Percentiles rank a stretch among this genome's conserved stretches.
phyloP scores from a whole-genome alignment of 768 basidiomycete genomes.

The Leccinum truebloodii region DNA sequence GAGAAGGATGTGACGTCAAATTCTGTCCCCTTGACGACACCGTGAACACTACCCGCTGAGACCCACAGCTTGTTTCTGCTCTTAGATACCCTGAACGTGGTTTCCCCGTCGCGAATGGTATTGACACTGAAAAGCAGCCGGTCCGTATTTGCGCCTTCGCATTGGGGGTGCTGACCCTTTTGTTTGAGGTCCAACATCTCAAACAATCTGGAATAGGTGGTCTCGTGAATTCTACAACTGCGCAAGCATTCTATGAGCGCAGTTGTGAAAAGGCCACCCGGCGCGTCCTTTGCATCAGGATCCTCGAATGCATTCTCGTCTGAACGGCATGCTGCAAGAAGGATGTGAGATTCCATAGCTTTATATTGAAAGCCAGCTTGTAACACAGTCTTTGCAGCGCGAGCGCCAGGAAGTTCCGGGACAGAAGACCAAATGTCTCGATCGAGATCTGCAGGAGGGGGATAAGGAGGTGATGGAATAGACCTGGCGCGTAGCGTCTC shows the following conservation, averaged over 20 bases:
- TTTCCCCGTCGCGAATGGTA: slow-evolving; percentile 11
- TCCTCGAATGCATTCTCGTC: slow-evolving; percentile 17
- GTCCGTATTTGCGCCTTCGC: slow-evolving; percentile 18
- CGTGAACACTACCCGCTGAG: slow-evolving; percentile 22
- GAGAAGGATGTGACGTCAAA: slow-evolving; percentile 10
- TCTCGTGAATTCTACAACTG: slow-evolving; percentile 9
- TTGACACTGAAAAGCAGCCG: slow-evolving; percentile 24
- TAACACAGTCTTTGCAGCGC: slow-evolving; percentile 9
- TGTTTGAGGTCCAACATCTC: slow-evolving; percentile 14
- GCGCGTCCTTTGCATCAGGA: neutral
- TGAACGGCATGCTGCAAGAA: slow-evolving; percentile 25
- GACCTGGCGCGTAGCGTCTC: slow-evolving; percentile 5
- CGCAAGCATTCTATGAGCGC: slow-evolving; percentile 20
- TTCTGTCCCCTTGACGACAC: slow-evolving; percentile 15
- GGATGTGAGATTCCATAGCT: slow-evolving; percentile 21
- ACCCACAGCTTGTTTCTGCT: slow-evolving; percentile 7
- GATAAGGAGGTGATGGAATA: slow-evolving; percentile 13
- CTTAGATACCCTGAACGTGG: slow-evolving; percentile 18
- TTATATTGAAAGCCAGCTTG: slow-evolving; percentile 17
- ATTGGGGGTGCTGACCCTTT: slow-evolving; percentile 17
- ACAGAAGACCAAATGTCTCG: slow-evolving; percentile 9
- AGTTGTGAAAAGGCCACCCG: slow-evolving; percentile 22
- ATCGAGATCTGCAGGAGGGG: slow-evolving; percentile 16
- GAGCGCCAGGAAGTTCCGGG: slow-evolving; percentile 5
- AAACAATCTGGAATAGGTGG: slow-evolving; percentile 15